Conservation (phyloP, 2,329 filamentous ascomycete genomes). For the Neonectria faginata region DNA sequence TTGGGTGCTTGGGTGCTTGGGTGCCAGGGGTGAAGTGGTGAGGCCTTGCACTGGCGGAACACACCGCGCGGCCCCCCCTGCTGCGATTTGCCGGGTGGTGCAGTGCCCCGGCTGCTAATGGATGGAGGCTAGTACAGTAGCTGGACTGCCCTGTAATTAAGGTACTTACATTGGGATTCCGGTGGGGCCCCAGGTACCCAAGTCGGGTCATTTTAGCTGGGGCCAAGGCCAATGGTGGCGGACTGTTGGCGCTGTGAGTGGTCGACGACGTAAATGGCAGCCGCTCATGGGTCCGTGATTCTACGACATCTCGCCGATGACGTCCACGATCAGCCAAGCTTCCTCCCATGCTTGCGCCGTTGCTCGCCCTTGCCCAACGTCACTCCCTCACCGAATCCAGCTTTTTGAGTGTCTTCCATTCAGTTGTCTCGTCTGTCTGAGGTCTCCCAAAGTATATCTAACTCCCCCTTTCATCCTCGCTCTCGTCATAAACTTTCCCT, state of each 20-base stretch:
- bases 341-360: slow-evolving; percentile 24
- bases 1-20: too few relatives aligned
- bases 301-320: slow-evolving; percentile 45
- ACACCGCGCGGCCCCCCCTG: not conserved
- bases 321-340: slow-evolving; percentile 46
- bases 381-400: slow-evolving; percentile 38
- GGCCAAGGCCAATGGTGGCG: not conserved
- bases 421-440: not conserved
- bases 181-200: not conserved
- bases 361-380: slow-evolving; percentile 49
- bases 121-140: too few relatives aligned
- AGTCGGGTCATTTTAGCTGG: not conserved
- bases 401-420: too few relatives aligned
- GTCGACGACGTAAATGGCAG: slow-evolving; percentile 5
- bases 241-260: slow-evolving; percentile 1
- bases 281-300: slow-evolving; percentile 1
- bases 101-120: too few relatives aligned
- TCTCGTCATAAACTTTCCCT: not conserved
- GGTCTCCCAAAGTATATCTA: slow-evolving; percentile 40
- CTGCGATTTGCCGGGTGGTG: not conserved
- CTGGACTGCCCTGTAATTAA: not conserved
- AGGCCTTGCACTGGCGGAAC: too few relatives aligned
- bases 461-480: slow-evolving; percentile 31
- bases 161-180: not conserved
- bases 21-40: too few relatives aligned